Evolutionary conservation across 2,329 filamentous ascomycete species (phyloP).

Genomic region (Triangularia setosa): DNA sequence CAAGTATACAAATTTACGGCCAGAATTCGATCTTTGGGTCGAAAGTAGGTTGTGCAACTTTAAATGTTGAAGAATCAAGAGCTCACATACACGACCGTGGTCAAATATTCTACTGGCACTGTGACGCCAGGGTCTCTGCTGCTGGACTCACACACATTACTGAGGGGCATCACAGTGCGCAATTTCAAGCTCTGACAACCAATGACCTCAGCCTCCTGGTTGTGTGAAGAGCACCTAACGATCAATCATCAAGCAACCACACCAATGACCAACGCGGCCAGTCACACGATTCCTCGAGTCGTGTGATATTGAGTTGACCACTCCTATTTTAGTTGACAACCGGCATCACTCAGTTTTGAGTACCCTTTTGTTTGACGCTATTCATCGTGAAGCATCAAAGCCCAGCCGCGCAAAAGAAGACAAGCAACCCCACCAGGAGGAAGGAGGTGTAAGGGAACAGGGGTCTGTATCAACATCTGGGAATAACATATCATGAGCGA

Average conservation of each 20-base stretch:
- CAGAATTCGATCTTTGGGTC: not conserved
- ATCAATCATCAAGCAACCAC: slow-evolving; percentile 3
- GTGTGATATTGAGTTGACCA: not conserved
- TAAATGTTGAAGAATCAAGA: not conserved
- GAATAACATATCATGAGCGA: slow-evolving; percentile 29
- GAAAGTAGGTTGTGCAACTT: not conserved
- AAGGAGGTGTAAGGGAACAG: not conserved
- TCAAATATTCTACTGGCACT: not conserved
- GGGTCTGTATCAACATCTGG: not conserved
- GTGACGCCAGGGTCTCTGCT: not conserved
- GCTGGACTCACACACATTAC: not conserved
- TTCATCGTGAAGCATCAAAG: not conserved
- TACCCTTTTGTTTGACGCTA: not conserved
- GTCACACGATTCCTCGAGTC: not conserved
- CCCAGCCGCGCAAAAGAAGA: not conserved
- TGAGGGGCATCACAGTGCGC: slow-evolving; percentile 15
- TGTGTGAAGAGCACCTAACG: not conserved
- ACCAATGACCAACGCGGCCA: not conserved
- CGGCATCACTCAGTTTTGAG: not conserved
- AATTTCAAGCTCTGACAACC: not conserved
- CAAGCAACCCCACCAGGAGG: not conserved
- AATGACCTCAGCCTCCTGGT: slow-evolving; percentile 17
- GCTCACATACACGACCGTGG: not conserved
- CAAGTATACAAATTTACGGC: not conserved
- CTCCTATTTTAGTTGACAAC: not conserved